phyloP scores from a whole-genome alignment of 495 filamentous ascomycete genomes.

The Aspergillus kassunensis region DNA sequence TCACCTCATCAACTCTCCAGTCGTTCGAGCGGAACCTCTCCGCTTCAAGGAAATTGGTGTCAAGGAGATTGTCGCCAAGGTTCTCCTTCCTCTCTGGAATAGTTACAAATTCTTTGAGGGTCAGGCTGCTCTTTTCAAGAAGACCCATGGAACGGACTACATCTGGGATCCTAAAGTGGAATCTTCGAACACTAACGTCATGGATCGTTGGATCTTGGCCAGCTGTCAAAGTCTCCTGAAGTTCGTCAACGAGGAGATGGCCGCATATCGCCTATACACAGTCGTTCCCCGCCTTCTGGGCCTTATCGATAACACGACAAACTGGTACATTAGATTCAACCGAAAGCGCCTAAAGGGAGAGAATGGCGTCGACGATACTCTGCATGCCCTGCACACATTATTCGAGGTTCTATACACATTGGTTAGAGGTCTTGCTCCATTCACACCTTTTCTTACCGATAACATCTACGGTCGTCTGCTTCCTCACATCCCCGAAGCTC shows the following conservation, averaged over 20 bases:
- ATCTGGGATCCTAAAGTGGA: constrained; percentile 74
- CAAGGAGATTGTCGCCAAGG: constrained; percentile 93
- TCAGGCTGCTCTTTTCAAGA: constrained; percentile 91
- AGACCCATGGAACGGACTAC: constrained; percentile 74
- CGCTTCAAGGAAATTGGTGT: constrained; percentile 91
- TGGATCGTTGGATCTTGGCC: constrained; percentile 96
- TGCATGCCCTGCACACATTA: constrained; percentile 90
- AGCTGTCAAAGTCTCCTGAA: constrained; percentile 87
- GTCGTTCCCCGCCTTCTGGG: constrained; percentile 85
- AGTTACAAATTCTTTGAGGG: constrained; percentile 97
- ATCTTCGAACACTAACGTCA: constrained; percentile 77
- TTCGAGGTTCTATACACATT: constrained; percentile 94
- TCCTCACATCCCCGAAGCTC: constrained; percentile 65
- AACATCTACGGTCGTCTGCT: constrained; percentile 88
- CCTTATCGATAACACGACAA: constrained; percentile 92
- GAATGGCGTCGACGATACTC: constrained; percentile 79
- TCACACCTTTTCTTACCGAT: constrained; percentile 93
- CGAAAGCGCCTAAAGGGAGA: constrained; percentile 93
- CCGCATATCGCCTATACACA: constrained; percentile 85
- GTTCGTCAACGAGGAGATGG: constrained; percentile 96
- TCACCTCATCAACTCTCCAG: constrained; percentile 96
- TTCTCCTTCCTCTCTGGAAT: constrained; percentile 94
- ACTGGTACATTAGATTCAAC: constrained; percentile 99
- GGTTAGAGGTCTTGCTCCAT: constrained; percentile 81
- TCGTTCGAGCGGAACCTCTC: constrained; percentile 87